phyloP scores from a whole-genome alignment of 1,284 basidiomycete genomes.

The Psilocybe mexicana region DNA sequence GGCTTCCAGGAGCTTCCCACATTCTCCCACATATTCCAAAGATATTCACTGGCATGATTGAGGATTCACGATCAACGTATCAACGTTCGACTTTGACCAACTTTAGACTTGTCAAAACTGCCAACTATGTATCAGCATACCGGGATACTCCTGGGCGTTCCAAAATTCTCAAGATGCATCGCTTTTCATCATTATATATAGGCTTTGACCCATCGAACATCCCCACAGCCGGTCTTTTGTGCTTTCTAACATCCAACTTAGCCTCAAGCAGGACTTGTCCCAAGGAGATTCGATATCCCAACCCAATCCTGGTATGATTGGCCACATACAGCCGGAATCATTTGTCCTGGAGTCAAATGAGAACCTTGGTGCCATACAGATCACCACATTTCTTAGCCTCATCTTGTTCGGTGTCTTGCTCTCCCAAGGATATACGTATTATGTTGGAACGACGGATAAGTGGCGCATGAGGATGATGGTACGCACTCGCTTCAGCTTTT shows the following conservation, averaged over 20 bases:
- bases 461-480: conserved; percentile 7
- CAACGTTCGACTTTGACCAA: too few relatives aligned
- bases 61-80: too few relatives aligned
- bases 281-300: background rate
- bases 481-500: background rate
- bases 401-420: background rate
- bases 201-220: background rate
- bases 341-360: conserved; percentile 1
- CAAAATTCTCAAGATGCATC: too few relatives aligned
- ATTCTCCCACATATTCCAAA: too few relatives aligned
- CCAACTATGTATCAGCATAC: too few relatives aligned
- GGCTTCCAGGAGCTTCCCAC: too few relatives aligned
- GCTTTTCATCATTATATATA: background rate
- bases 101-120: too few relatives aligned
- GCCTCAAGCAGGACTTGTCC: background rate
- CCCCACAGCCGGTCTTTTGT: background rate
- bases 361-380: conserved; percentile 4
- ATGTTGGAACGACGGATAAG: conserved; percentile 2
- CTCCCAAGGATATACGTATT: conserved; percentile 12
- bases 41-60: too few relatives aligned
- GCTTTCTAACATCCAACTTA: background rate
- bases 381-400: conserved; percentile 7
- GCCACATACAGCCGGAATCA: background rate
- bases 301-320: background rate
- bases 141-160: too few relatives aligned